These are phyloP conservation scores for Globisporangium rhizosaccharum DNA, from an alignment of 352 stramenopile species.

Conservation along the genomic window DNA sequence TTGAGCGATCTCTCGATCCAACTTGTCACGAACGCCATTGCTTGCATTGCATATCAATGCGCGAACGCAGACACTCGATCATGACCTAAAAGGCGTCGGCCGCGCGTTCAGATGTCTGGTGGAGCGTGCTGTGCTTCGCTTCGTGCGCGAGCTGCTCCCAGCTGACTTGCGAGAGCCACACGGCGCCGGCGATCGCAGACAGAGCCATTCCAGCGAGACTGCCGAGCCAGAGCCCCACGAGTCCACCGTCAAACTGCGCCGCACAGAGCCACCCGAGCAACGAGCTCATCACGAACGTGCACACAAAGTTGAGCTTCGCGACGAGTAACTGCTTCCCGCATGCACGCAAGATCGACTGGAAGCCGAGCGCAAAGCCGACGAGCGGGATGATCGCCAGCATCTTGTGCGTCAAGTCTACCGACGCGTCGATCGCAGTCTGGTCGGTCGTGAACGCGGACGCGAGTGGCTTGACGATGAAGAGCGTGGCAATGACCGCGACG, in stretches of 20 bases:
- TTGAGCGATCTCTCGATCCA: too few species aligned
- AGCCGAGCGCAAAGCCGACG: constrained; percentile 7
- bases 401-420: background rate
- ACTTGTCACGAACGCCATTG: too few species aligned
- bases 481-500: constrained; percentile 13
- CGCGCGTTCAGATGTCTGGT: too few species aligned
- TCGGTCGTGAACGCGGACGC: constrained; percentile 17
- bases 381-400: constrained; percentile 10
- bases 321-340: constrained; percentile 14
- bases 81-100: too few species aligned
- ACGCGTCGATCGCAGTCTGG: background rate
- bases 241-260: constrained; percentile 7
- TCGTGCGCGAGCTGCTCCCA: constrained; percentile 11
- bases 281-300: constrained; percentile 17
- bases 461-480: constrained; percentile 7
- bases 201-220: constrained; percentile 11
- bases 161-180: constrained; percentile 15
- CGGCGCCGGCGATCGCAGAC: constrained; percentile 8
- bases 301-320: constrained; percentile 16
- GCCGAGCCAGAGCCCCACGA: constrained; percentile 23
- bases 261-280: constrained; percentile 18
- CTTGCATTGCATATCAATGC: too few species aligned
- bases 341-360: constrained; percentile 14
- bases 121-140: constrained; percentile 11
- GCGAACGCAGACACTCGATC: too few species aligned